Evolutionary conservation across 257 asterid species (phyloP), one percentile per base, ranked within the genome.

Genomic region (Cordia subcordata): DNA sequence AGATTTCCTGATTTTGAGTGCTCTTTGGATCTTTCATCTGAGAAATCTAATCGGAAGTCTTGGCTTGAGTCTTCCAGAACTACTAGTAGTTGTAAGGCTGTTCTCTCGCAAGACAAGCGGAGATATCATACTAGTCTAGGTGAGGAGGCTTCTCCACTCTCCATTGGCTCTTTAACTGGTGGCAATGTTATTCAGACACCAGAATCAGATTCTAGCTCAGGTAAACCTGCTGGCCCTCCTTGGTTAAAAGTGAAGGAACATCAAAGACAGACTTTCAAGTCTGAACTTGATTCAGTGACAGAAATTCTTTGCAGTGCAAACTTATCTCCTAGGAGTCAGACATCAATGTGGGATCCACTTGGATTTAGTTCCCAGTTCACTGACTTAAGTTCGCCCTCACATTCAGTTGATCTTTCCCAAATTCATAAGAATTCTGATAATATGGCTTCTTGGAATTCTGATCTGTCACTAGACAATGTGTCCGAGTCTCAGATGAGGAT

Each of bases 151-250:
- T 70, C 78, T 63, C 77, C 71, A n/a, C 35, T 61, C 21, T 81
- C 81, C 4, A 22, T 23, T 5, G 72, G 58, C 64, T 76, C 80
- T 23, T 70, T 80, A 54, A 77, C 74, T 64, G 64, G 79, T 75
- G 81, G 82, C 20, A 87, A 87, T 64, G 68, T 81, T 57, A 76
- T 83, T 46, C 86, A 79, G 73, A 90, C 95, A n/a, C 98, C 86
- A 38, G 75, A 72, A 40, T 81, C 96, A 4, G 81, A 62, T 59
- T 75, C 68, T 16, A 68, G 71, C 62, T 74, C 77, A 6, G 85
- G 72, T 8, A 65, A 49, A 60, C 53, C 21, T 40, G 56, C 16
- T 8, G 63, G 64, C 16, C 11, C 57, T 13, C 60, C 64, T 49
- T 50, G 61, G 72, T 54, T 69, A 45, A 75, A 64, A 20, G 61